Conservation (phyloP, 768 basidiomycete species). For the Pisolithus tinctorius region DNA sequence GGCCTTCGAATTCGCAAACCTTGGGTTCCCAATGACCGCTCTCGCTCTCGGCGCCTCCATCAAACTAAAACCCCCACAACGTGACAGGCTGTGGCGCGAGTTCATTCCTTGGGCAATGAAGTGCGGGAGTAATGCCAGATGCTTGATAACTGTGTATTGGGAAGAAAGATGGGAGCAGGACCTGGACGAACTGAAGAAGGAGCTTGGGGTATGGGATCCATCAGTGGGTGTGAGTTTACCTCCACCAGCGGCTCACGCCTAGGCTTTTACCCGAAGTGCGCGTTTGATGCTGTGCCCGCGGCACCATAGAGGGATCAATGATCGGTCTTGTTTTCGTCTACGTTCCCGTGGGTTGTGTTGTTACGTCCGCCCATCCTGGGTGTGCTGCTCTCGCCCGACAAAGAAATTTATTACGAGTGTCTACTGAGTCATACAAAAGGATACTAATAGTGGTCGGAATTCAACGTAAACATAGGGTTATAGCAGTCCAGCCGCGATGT, state of each 20-base stretch:
- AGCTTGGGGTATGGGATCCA: slow-evolving; percentile 81
- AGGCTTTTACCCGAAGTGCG: no score
- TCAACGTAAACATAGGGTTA: background rate
- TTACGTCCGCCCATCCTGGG: no score
- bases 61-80: slow-evolving; percentile 33
- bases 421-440: no score
- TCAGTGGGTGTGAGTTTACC: background rate
- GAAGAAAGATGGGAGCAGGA: slow-evolving; percentile 89
- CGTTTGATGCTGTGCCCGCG: no score
- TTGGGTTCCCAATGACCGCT: slow-evolving; percentile 82
- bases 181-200: slow-evolving; percentile 73
- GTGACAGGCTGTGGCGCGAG: slow-evolving; percentile 60
- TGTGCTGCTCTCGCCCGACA: no score
- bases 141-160: slow-evolving; percentile 91
- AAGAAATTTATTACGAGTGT: no score
- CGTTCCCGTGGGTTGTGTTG: no score
- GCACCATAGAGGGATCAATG: no score
- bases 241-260: background rate
- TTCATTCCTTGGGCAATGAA: slow-evolving; percentile 91
- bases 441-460: no score
- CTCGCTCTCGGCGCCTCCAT: slow-evolving; percentile 57
- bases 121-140: slow-evolving; percentile 68
- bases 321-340: no score
- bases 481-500: background rate
- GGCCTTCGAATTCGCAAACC: slow-evolving; percentile 88